A percentile compares a stretch with the other conserved stretches of the same genome.
Evolutionary conservation across 2,329 filamentous ascomycete genomes (phyloP).

Genomic region (Microcera coccophila): DNA sequence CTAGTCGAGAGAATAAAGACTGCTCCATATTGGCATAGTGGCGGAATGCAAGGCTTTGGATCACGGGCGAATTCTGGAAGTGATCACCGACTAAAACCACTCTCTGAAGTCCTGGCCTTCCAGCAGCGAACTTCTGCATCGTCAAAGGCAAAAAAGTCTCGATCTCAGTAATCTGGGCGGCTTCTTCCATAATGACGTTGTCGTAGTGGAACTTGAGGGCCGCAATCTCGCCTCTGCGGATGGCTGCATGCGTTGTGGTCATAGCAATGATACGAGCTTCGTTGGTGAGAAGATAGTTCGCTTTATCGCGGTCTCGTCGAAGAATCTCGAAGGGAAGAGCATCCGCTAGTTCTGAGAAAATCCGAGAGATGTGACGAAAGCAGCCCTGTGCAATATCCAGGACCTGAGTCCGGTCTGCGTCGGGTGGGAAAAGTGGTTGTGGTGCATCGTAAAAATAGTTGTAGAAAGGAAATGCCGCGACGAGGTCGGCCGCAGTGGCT

Average conservation of each 20-base stretch:
- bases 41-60: constrained; percentile 90
- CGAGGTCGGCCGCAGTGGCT: constrained; percentile 57
- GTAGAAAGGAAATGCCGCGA: constrained; percentile 80
- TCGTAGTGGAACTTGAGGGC: constrained; percentile 94
- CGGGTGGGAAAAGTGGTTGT: constrained; percentile 73
- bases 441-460: constrained; percentile 83
- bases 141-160: constrained; percentile 94
- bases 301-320: constrained; percentile 82
- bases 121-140: constrained; percentile 76
- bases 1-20: constrained; percentile 85
- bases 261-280: constrained; percentile 98
- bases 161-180: constrained; percentile 94
- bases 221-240: constrained; percentile 86
- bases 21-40: constrained; percentile 96
- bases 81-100: constrained; percentile 94
- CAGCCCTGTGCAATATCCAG: constrained; percentile 79
- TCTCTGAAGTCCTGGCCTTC: constrained; percentile 73
- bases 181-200: constrained; percentile 98
- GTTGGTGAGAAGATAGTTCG: constrained; percentile 90
- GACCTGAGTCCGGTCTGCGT: constrained; percentile 60
- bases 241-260: constrained; percentile 97
- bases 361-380: constrained; percentile 80
- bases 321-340: constrained; percentile 94
- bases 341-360: constrained; percentile 89
- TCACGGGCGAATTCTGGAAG: constrained; percentile 91